A percentile compares a stretch with the other conserved stretches of the same genome.
Evolutionary conservation across 148 eudicot genomes (phyloP).

Genomic region (Chenopodium album): DNA sequence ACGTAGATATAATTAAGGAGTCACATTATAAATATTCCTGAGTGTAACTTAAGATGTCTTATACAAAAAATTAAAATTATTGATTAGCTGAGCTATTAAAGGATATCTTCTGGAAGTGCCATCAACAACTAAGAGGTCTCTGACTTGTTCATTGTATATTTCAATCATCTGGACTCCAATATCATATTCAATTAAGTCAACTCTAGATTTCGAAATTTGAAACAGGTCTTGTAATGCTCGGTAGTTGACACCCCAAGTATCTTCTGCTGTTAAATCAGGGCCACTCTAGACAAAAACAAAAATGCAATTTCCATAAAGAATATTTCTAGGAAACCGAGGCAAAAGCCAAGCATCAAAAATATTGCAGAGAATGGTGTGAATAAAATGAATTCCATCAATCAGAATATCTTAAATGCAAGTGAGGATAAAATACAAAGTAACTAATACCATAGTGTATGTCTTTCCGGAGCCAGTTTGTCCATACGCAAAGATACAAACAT

Average conservation of each 20-base stretch:
- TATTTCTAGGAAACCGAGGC: background rate
- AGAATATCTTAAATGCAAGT: background rate
- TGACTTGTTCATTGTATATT: constrained; percentile 96
- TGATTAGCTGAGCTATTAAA: constrained; percentile 24
- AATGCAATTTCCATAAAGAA: constrained; percentile 8
- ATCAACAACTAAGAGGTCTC: constrained; percentile 82
- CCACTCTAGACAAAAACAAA: constrained; percentile 62
- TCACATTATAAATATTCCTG: background rate
- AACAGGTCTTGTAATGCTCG: constrained; percentile 81
- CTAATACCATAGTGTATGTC: constrained; percentile 88
- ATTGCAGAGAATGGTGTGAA: background rate
- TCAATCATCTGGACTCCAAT: constrained; percentile 98
- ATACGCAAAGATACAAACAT: constrained; percentile 94
- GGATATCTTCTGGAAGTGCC: constrained; percentile 90
- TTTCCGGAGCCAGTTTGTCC: constrained; percentile 99
- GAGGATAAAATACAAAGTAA: background rate
- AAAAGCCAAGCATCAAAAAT: too few species aligned
- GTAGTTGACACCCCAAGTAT: constrained; percentile 96
- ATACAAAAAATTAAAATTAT: background rate
- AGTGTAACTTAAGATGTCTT: background rate
- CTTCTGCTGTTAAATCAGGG: constrained; percentile 76
- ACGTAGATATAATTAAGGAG: constrained; percentile 60
- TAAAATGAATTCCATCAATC: background rate
- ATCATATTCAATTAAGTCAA: constrained; percentile 59
- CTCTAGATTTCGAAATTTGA: constrained; percentile 66